Percentiles rank a stretch among this genome's conserved stretches.
Conservation (phyloP, 345 rosid species). For the Boechera stricta region DNA sequence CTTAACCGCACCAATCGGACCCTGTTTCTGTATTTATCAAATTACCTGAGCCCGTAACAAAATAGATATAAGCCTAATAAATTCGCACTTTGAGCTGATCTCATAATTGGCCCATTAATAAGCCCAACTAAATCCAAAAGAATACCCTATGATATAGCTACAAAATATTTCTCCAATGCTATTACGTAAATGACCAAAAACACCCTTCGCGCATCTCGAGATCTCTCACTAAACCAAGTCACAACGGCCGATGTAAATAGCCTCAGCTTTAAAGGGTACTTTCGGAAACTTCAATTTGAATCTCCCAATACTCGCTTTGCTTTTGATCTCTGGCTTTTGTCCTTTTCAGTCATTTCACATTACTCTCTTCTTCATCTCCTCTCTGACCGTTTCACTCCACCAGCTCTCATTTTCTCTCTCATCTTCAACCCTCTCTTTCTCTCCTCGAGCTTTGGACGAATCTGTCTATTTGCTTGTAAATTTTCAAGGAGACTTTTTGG, state of each 20-base stretch:
- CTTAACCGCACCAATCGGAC: no score
- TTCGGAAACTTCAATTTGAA: conserved; percentile 19
- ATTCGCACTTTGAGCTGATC: neutral
- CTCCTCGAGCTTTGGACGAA: conserved; percentile 8
- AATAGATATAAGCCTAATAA: neutral
- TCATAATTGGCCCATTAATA: neutral
- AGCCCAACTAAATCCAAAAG: conserved; percentile 6
- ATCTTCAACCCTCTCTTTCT: conserved; percentile 13
- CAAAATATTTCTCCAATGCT: neutral
- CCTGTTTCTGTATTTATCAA: neutral
- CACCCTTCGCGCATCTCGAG: conserved; percentile 46
- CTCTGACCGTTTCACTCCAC: conserved; percentile 4
- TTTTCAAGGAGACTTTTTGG: neutral
- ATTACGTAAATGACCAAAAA: conserved; percentile 1
- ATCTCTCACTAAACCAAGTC: neutral
- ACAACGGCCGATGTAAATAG: conserved; percentile 47
- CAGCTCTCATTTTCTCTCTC: conserved; percentile 42
- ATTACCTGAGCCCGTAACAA: neutral
- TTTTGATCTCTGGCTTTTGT: conserved; percentile 31
- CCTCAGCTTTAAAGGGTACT: conserved; percentile 6
- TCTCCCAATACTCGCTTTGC: conserved; percentile 33
- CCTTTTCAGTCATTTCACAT: conserved; percentile 34
- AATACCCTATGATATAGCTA: neutral
- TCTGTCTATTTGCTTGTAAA: neutral
- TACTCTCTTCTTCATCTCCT: conserved; percentile 26